These are phyloP conservation scores for Erucastrum elatum DNA, from an alignment of 345 rosid species.

Conservation along the genomic window DNA sequence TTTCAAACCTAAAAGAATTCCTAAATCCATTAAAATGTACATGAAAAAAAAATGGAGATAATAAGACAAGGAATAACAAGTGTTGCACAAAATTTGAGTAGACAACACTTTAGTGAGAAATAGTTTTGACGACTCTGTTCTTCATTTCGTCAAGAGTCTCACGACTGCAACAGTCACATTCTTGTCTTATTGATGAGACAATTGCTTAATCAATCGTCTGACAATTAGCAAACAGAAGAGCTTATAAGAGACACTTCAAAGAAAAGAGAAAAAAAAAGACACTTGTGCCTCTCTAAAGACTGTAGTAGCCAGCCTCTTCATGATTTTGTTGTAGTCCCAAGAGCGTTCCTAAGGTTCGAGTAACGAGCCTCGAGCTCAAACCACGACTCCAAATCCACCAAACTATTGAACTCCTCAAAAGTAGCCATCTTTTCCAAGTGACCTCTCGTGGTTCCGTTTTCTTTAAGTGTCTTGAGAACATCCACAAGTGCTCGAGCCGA, in stretches of 20 bases:
- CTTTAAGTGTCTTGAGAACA: conserved; percentile 49
- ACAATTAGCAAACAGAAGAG: not conserved
- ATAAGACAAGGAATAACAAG: not conserved
- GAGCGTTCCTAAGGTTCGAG: conserved; percentile 38
- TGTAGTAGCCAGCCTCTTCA: not conserved
- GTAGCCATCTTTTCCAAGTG: conserved; percentile 47
- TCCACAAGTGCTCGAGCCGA: conserved; percentile 47
- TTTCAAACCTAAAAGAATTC: no score
- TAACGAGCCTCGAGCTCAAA: conserved; percentile 45
- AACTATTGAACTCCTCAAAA: conserved; percentile 51
- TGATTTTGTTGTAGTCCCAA: conserved; percentile 26
- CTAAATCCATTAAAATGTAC: no score
- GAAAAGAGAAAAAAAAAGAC: not conserved
- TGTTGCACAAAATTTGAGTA: not conserved
- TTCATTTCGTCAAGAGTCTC: no score
- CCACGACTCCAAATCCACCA: conserved; percentile 54
- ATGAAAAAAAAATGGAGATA: no score
- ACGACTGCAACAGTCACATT: not conserved
- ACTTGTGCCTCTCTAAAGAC: not conserved
- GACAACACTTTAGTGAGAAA: no score
- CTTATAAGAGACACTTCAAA: not conserved
- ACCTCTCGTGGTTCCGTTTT: conserved; percentile 47
- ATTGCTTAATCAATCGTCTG: conserved; percentile 7
- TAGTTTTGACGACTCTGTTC: no score
- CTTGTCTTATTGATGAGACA: conserved; percentile 1